A percentile compares a stretch with the other conserved stretches of the same genome.
Evolutionary conservation across 1,284 basidiomycete species (phyloP).

Genomic region (Ceratobasidium sp.): DNA sequence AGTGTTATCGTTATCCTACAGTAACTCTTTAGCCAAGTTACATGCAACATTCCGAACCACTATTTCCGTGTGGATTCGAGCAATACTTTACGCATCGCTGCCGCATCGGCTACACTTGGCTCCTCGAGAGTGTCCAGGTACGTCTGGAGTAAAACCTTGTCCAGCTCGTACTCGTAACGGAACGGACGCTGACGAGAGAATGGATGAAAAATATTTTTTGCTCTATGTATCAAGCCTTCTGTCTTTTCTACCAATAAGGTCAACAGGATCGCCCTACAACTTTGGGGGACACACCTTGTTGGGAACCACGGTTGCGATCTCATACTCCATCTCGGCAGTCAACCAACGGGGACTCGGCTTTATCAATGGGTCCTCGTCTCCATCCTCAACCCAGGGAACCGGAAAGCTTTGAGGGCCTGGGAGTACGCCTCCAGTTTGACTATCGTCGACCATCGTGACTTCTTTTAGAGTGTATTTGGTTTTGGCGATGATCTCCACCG

Average conservation of each 20-base stretch:
- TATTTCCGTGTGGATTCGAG: too few species aligned
- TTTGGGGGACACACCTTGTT: neutral
- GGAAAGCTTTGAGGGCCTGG: neutral
- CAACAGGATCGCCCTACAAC: neutral
- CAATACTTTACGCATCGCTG: too few species aligned
- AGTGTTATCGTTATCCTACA: too few species aligned
- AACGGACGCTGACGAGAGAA: neutral
- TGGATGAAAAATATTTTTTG: neutral
- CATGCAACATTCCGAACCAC: too few species aligned
- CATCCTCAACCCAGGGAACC: neutral
- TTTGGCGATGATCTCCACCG: neutral
- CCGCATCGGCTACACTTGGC: too few species aligned
- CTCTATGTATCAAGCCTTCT: neutral
- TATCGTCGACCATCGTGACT: neutral
- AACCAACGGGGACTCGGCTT: neutral
- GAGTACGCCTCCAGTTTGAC: neutral
- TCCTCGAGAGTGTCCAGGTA: neutral
- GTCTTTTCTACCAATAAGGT: neutral
- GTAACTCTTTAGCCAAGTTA: too few species aligned
- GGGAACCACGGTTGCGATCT: neutral
- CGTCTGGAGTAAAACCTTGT: neutral
- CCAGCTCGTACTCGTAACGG: slow-evolving; percentile 2
- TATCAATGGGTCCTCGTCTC: neutral
- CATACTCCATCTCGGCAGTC: neutral
- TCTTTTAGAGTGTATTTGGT: neutral